These are phyloP conservation scores for Chrysosporium keratinophilum DNA, from an alignment of 2,329 filamentous ascomycete species.

Conservation along the genomic window DNA sequence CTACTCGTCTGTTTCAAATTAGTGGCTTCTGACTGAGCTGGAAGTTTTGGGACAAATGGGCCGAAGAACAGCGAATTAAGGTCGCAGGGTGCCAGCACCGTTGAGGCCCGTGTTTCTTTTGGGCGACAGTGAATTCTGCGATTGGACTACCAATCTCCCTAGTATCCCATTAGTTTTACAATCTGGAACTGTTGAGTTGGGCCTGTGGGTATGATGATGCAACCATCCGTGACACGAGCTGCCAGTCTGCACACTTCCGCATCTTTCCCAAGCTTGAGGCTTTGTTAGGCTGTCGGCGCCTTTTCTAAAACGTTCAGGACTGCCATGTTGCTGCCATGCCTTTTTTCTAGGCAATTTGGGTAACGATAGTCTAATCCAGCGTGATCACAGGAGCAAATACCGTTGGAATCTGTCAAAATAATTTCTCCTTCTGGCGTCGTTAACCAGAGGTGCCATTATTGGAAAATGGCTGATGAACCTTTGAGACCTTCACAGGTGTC, in stretches of 20 bases:
- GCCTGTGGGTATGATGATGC: constrained; percentile 8
- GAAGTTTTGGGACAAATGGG: background rate
- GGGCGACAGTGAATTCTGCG: background rate
- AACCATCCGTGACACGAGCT: constrained; percentile 9
- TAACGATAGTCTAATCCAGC: background rate
- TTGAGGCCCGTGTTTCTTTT: background rate
- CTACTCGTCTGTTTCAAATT: background rate
- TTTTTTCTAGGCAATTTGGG: background rate
- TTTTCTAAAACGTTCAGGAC: background rate
- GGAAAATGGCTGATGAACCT: too few relatives aligned
- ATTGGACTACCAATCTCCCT: background rate
- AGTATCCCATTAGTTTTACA: background rate
- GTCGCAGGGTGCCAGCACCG: background rate
- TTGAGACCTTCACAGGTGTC: background rate
- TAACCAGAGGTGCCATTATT: too few relatives aligned
- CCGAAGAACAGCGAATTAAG: background rate
- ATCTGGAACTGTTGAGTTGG: constrained; percentile 8
- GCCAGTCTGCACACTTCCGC: constrained; percentile 1
- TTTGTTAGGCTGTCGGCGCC: constrained; percentile 5
- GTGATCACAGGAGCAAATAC: too few relatives aligned
- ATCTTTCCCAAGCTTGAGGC: constrained; percentile 1
- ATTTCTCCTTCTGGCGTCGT: too few relatives aligned
- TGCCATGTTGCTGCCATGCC: background rate
- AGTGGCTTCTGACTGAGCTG: background rate
- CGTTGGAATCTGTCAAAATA: too few relatives aligned